A percentile compares a stretch with the other conserved stretches of the same genome.
phyloP scores from a whole-genome alignment of 176 grass and related monocot genomes.

The Cenchrus americanus region DNA sequence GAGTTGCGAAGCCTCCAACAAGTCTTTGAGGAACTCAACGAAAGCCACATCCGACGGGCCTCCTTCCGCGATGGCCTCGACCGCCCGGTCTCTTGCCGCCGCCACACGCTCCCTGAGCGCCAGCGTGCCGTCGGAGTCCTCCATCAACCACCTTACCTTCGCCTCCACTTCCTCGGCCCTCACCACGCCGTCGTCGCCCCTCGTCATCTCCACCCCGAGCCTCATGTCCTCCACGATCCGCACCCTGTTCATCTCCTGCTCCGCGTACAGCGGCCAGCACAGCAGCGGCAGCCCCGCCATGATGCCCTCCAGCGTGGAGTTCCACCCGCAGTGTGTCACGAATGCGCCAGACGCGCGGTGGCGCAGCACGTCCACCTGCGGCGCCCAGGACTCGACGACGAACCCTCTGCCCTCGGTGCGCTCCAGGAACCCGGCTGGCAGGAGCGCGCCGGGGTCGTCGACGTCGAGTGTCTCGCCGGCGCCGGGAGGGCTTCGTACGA shows the following conservation, averaged over 20 bases:
- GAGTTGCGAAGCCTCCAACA: background rate
- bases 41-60: background rate
- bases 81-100: background rate
- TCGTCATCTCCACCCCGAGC: conserved; percentile 11
- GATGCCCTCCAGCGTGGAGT: conserved; percentile 43
- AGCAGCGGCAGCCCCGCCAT: conserved; percentile 34
- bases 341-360: conserved; percentile 33
- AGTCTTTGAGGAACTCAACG: background rate
- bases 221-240: conserved; percentile 40
- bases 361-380: conserved; percentile 34
- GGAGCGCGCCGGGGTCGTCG: background rate
- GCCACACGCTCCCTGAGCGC: background rate
- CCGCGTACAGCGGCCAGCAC: conserved; percentile 45
- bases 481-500: background rate
- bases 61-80: background rate
- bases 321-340: conserved; percentile 62
- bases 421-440: conserved; percentile 14
- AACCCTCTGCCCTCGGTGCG: background rate
- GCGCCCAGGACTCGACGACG: conserved; percentile 22
- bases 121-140: background rate
- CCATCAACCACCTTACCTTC: conserved; percentile 36
- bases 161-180: background rate
- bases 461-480: background rate
- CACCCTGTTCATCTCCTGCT: conserved; percentile 44
- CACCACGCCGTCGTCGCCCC: background rate